phyloP scores from a whole-genome alignment of 495 filamentous ascomycete species.

The Xylaria curta region DNA sequence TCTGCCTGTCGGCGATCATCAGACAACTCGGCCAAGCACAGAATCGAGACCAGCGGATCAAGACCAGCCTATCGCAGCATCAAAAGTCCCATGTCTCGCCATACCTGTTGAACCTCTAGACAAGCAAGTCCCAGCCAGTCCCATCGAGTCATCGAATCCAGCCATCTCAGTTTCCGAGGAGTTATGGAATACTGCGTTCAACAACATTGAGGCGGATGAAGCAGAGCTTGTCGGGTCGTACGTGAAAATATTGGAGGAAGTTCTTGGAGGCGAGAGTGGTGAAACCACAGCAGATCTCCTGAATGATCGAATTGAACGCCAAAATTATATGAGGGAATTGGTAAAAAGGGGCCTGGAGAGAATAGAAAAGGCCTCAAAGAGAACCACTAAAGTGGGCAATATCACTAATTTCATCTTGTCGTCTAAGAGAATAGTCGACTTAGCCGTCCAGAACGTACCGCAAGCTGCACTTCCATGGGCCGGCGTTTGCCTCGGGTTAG shows the following conservation, averaged over 20 bases:
- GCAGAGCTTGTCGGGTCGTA: not conserved
- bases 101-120: not conserved
- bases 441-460: not conserved
- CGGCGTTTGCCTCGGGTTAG: slow-evolving; percentile 1
- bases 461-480: slow-evolving; percentile 21
- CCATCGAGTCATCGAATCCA: not conserved
- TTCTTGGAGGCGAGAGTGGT: slow-evolving; percentile 1
- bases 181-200: slow-evolving; percentile 6
- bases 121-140: no score
- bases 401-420: slow-evolving; percentile 1
- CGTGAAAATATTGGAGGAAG: not conserved
- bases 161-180: not conserved
- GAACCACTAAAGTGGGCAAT: not conserved
- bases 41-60: not conserved
- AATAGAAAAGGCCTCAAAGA: not conserved
- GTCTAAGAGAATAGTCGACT: not conserved
- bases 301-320: not conserved
- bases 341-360: not conserved
- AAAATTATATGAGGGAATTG: slow-evolving; percentile 6
- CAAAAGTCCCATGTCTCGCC: not conserved
- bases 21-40: not conserved
- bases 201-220: not conserved
- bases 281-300: not conserved
- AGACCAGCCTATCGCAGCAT: not conserved
- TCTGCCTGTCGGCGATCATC: not conserved